These are phyloP conservation scores for Actinidia polygama DNA, from an alignment of 179 eudicot species.

Conservation along the genomic window DNA sequence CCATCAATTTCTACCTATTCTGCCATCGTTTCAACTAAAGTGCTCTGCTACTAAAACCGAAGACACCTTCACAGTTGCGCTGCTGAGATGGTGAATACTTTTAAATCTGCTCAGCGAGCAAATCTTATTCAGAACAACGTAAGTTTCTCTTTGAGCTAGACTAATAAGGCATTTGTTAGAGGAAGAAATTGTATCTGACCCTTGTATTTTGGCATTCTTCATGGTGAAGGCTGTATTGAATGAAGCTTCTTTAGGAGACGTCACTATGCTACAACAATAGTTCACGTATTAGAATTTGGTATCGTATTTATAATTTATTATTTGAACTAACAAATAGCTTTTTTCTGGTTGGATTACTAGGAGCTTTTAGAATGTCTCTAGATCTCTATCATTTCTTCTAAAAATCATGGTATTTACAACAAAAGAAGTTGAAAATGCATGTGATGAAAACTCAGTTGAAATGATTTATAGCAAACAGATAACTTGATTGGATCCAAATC, in stretches of 20 bases:
- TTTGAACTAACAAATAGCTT: constrained; percentile 3
- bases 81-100: constrained; percentile 87
- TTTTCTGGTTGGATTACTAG: constrained; percentile 52
- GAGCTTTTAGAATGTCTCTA: constrained; percentile 17
- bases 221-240: no score
- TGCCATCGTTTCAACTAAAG: constrained; percentile 6
- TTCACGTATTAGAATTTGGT: constrained; percentile 72
- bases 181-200: no score
- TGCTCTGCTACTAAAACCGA: not conserved
- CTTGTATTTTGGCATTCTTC: no score
- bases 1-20: not conserved
- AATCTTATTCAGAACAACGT: constrained; percentile 79
- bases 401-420: no score
- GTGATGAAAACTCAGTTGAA: constrained; percentile 50
- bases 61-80: constrained; percentile 62
- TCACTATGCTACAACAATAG: constrained; percentile 71
- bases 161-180: no score
- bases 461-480: constrained; percentile 34
- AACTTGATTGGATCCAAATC: constrained; percentile 39
- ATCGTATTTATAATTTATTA: not conserved
- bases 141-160: no score
- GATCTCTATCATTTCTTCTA: no score
- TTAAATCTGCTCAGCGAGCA: constrained; percentile 87
- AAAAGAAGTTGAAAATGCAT: constrained; percentile 40
- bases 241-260: constrained; percentile 47